Percentiles rank a stretch among this genome's conserved stretches.
phyloP scores from a whole-genome alignment of 225 moss, liverwort and hornwort species.

The Pleurozium schreberi region DNA sequence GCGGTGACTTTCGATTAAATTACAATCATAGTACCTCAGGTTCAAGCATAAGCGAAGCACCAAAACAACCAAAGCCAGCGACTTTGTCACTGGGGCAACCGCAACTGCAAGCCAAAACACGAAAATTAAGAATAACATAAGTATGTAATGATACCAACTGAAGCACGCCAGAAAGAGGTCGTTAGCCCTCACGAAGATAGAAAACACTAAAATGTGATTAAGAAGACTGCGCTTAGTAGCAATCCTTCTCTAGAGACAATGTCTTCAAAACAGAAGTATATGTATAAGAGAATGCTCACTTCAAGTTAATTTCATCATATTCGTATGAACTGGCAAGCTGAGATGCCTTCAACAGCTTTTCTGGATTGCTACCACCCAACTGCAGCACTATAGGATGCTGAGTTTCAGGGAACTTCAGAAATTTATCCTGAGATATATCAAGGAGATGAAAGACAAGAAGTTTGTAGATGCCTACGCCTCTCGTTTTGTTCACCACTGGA shows the following conservation, averaged over 20 bases:
- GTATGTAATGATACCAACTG: not conserved
- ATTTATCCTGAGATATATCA: conserved; percentile 68
- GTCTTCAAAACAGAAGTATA: not conserved
- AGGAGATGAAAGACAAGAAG: conserved; percentile 77
- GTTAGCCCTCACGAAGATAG: not conserved
- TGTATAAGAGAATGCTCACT: conserved; percentile 28
- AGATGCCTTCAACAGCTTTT: conserved; percentile 72
- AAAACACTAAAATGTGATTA: not conserved
- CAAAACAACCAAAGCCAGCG: conserved; percentile 69
- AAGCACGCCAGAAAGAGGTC: not conserved
- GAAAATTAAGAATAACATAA: not conserved
- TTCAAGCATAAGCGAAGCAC: conserved; percentile 91
- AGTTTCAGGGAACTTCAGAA: conserved; percentile 67
- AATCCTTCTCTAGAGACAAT: not conserved
- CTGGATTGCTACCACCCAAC: conserved; percentile 79
- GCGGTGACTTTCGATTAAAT: not conserved
- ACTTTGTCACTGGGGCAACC: conserved; percentile 97
- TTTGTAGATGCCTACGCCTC: conserved; percentile 54
- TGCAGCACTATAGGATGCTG: conserved; percentile 95
- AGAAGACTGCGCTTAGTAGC: not conserved
- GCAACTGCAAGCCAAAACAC: conserved; percentile 62
- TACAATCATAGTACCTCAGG: conserved; percentile 53
- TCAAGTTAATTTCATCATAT: conserved; percentile 90
- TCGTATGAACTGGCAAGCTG: conserved; percentile 70
- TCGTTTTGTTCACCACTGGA: conserved; percentile 62